Base-by-base conservation (phyloP, 1,284 basidiomycete species). In the Psilocybe mexicana region DNA sequence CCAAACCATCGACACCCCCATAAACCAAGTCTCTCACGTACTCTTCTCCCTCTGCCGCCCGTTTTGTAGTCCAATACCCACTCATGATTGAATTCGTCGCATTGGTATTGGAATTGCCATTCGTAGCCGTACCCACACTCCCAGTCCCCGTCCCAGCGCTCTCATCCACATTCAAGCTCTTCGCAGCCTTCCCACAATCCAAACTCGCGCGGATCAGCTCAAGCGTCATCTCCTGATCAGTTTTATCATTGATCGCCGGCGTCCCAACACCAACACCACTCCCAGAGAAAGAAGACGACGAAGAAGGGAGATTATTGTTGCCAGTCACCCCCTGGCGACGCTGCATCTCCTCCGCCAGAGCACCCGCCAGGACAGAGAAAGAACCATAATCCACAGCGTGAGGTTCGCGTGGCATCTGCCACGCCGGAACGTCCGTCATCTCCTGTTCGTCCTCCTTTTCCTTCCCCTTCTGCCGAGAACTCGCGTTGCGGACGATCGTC, bases 1-100 rank as follows among this genome's bases (percentile, higher is more conserved):
- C 88, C 26, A 85, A 72, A 1, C 89, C 90, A 58, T 88, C 87
- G 0, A 82, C 74, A 38, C 90, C 88, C 0, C 90, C 90, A 65
- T 91, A 92, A 0, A 91, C 88, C 6, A 90, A 68, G 65, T 90
- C 87, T 30, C 79, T 72, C 14, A 92, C 55, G 65, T 87, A 89
- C 26, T 76, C 78, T 69, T 88, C 85, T 1, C 81, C 87, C 18
- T 79, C 77, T n/a, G 68, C 69, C 7, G 79, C 81, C 6, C 75
- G 72, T 54, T 73, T 74, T 11, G 72, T 66, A 30, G 70, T 79
- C 80, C 81, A 90, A 63, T 85, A 85, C 3, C 70, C 68, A 12
- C 70, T 58, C 24, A 52, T 61, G 52, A 62, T 57, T 28, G 33
- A 64, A 60, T 52, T 23, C 54, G 56, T 47, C 38, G 60, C 18